These are phyloP conservation scores for Fusarium robinianum DNA, from an alignment of 2,329 filamentous ascomycete species.

Conservation along the genomic window DNA sequence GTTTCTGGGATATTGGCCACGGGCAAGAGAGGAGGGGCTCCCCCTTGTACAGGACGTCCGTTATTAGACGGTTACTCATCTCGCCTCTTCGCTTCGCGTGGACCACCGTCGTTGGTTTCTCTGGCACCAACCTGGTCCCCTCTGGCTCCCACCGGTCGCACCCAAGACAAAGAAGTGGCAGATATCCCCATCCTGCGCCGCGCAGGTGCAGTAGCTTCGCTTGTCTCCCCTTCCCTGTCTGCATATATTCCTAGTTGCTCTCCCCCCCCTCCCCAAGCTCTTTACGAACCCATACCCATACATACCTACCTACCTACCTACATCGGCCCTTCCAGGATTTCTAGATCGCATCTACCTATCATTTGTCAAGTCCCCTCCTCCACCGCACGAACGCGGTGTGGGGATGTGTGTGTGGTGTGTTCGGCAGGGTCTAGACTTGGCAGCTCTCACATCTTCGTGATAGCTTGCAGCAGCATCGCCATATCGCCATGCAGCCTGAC, in stretches of 20 bases:
- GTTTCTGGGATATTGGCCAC: conserved; percentile 9
- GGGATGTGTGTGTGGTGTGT: conserved; percentile 9
- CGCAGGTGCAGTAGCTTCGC: conserved; percentile 20
- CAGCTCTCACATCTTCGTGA: conserved; percentile 10
- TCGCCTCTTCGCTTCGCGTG: conserved; percentile 6
- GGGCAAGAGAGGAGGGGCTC: too few species aligned
- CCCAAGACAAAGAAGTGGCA: conserved; percentile 5
- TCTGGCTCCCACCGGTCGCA: too few species aligned
- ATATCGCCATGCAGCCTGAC: conserved; percentile 2
- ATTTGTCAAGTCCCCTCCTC: conserved; percentile 20
- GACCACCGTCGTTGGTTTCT: conserved; percentile 7
- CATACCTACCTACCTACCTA: too few species aligned
- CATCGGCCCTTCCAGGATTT: conserved; percentile 14
- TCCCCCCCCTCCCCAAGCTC: too few species aligned
- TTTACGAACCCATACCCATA: conserved; percentile 17
- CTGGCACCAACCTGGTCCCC: neutral
- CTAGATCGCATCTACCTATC: conserved; percentile 20
- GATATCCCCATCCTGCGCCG: conserved; percentile 7
- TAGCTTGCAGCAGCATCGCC: conserved; percentile 5
- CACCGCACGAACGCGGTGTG: conserved; percentile 12
- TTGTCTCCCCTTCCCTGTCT: too few species aligned
- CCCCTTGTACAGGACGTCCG: too few species aligned
- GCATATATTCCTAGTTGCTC: too few species aligned
- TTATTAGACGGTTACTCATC: conserved; percentile 9
- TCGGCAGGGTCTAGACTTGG: conserved; percentile 16